Percentiles rank a stretch among this genome's conserved stretches.
Evolutionary conservation across 2,329 filamentous ascomycete species (phyloP).

Genomic region (Ilyonectria sp.): DNA sequence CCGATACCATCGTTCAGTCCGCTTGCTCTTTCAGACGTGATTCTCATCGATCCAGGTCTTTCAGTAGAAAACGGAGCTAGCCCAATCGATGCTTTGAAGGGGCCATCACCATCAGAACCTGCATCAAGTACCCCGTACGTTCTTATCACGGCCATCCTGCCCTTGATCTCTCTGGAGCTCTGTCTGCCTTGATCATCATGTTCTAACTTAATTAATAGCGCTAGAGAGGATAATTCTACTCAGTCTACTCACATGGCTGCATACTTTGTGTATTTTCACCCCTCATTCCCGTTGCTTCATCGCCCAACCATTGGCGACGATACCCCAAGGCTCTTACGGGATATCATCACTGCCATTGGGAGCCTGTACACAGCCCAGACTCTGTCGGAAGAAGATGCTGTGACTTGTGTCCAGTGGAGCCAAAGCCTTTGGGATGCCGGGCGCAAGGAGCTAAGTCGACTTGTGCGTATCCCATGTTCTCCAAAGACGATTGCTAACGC

Average conservation of each 20-base stretch:
- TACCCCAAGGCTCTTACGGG: slow-evolving; percentile 20
- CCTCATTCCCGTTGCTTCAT: slow-evolving; percentile 43
- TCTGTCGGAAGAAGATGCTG: slow-evolving; percentile 24
- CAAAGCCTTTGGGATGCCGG: slow-evolving; percentile 39
- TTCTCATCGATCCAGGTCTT: background rate
- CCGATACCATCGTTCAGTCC: background rate
- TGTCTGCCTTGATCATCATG: background rate
- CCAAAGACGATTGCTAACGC: background rate
- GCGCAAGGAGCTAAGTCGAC: slow-evolving; percentile 25
- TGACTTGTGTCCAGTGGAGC: slow-evolving; percentile 24
- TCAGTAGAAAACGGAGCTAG: background rate
- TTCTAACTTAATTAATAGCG: background rate
- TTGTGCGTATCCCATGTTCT: background rate
- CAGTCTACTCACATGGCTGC: slow-evolving; percentile 28
- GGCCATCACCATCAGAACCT: background rate
- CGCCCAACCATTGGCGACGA: slow-evolving; percentile 32
- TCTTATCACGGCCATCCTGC: too few species aligned
- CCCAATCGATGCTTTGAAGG: background rate
- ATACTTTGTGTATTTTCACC: slow-evolving; percentile 44
- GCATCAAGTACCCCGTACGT: background rate
- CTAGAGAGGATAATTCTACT: background rate
- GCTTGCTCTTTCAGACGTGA: background rate
- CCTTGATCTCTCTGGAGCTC: background rate
- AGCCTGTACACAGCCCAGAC: slow-evolving; percentile 36
- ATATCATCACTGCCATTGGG: slow-evolving; percentile 40